These are phyloP conservation scores for Pseudovirgaria hyperparasitica DNA, from an alignment of 2,329 filamentous ascomycete species.

Conservation along the genomic window DNA sequence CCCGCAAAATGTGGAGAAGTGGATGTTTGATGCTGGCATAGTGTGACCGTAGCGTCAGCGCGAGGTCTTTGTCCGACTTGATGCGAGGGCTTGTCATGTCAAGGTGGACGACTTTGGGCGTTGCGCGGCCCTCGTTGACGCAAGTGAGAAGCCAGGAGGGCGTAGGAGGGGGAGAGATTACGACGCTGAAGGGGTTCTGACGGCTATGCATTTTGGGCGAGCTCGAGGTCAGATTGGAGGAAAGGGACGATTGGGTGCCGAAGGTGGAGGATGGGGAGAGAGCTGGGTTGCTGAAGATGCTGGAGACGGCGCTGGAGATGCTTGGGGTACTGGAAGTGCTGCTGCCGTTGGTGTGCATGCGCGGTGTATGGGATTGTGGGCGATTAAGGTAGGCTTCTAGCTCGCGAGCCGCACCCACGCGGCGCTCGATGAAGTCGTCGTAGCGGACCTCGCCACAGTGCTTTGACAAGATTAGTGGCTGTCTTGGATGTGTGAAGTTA, in stretches of 20 bases:
- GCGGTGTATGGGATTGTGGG: slow-evolving; percentile 14
- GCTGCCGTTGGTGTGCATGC: slow-evolving; percentile 11
- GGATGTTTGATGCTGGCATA: slow-evolving; percentile 20
- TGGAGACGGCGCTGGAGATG: slow-evolving; percentile 8
- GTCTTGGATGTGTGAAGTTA: no score
- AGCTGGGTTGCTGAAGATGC: slow-evolving; percentile 16
- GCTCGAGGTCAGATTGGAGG: no score
- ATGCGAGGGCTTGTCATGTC: slow-evolving; percentile 20
- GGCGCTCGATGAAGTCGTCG: slow-evolving; percentile 26
- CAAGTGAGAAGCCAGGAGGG: slow-evolving; percentile 25
- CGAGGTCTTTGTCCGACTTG: slow-evolving; percentile 22
- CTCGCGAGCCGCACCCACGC: slow-evolving; percentile 24
- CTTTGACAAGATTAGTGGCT: slow-evolving; percentile 8
- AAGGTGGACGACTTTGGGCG: slow-evolving; percentile 24
- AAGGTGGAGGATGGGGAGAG: slow-evolving; percentile 17
- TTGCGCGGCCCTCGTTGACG: slow-evolving; percentile 23
- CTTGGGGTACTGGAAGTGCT: slow-evolving; percentile 13
- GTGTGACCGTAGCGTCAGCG: slow-evolving; percentile 19
- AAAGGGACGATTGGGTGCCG: slow-evolving; percentile 9
- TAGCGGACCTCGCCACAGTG: slow-evolving; percentile 21
- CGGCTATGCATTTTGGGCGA: neutral
- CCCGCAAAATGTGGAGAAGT: slow-evolving; percentile 18
- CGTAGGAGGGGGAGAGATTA: slow-evolving; percentile 10
- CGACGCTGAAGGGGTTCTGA: slow-evolving; percentile 16
- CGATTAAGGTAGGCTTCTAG: slow-evolving; percentile 25